Evolutionary conservation across 768 basidiomycete species (phyloP).

Genomic region (Leccinellum albellum): DNA sequence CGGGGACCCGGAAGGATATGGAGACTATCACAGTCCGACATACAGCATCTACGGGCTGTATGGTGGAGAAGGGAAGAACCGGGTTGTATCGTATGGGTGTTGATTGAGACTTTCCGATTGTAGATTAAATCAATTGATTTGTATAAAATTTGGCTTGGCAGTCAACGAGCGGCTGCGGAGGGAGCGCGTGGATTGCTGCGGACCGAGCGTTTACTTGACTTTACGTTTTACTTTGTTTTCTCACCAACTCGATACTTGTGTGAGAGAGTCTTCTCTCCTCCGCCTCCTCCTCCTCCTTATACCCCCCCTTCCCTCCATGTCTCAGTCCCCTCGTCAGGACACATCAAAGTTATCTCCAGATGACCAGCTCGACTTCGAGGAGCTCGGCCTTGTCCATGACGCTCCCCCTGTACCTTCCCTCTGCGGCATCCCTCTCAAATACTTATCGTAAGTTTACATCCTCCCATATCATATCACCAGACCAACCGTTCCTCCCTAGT

Average conservation of each 20-base stretch:
- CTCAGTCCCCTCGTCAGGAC: conserved; percentile 21
- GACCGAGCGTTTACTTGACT: not conserved
- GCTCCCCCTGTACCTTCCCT: conserved; percentile 47
- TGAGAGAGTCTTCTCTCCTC: not conserved
- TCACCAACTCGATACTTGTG: not conserved
- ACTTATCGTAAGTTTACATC: conserved; percentile 60
- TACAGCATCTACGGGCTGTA: conserved; percentile 81
- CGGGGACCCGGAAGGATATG: conserved; percentile 56
- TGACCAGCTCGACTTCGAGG: conserved; percentile 42
- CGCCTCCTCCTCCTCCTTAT: conserved; percentile 15
- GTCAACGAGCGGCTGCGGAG: conserved; percentile 18
- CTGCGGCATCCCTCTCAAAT: conserved; percentile 73
- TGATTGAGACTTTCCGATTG: conserved; percentile 12
- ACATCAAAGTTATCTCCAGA: conserved; percentile 26
- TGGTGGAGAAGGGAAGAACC: conserved; percentile 57
- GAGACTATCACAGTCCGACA: conserved; percentile 72
- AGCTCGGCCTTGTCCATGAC: conserved; percentile 40
- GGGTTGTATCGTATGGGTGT: conserved; percentile 25
- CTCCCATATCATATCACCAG: conserved; percentile 1
- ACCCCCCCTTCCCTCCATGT: conserved; percentile 22
- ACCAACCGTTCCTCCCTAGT: conserved; percentile 35
- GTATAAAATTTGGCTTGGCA: conserved; percentile 14
- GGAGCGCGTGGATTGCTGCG: conserved; percentile 7
- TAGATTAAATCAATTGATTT: conserved; percentile 9
- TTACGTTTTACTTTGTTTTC: not conserved